Evolutionary conservation across 352 stramenopile genomes (phyloP), one percentile per base, ranked within the genome.

Genomic region (Phytophthora idaei): DNA sequence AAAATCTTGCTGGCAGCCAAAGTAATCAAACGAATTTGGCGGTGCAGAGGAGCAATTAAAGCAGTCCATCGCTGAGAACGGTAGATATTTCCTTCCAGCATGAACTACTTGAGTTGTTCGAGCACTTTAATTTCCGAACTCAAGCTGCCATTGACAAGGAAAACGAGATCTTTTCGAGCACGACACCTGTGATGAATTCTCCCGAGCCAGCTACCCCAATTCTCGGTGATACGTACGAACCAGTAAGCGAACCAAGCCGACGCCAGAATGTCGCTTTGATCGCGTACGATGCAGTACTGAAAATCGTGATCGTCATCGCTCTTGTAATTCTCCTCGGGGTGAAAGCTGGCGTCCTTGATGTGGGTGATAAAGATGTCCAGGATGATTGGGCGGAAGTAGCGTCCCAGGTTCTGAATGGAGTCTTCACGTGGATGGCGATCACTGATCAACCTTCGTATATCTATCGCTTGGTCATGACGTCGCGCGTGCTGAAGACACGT

Each of bases 381-480:
- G 57, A 64, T 37, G 28, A 41, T 11, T 57, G 36, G 15, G 12
- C 27, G 17, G 36, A 64, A 48, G 47, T 42, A n/a, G 10, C 57
- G 9, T 58, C 57, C 6, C 36, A 64, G 21, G 28, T 58, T 11
- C 12, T 50, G 17, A 64, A 31, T 12, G 57, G 57, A 5, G 32
- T 64, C 7, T 45, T 57, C 17, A 64, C 36, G 10, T 64, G 47
- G 57, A 58, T 54, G 8, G 29, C 57, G 4, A 36, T 64, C 27
- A 51, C 57, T 17, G 34, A 51, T 2, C 9, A 51, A 21, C 57
- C 57, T 10, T 31, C n/a, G 15, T 42, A 57, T 48, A 6, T 42
- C 14, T 57, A 34, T 42, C 36, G 46, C 9, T 1, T 64, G 42
- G 17, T 37, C 46, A 64, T 21, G 57, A 27, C 29, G n/a, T 58